phyloP scores from a whole-genome alignment of 2,329 filamentous ascomycete species.

The Orbilia oligospora region DNA sequence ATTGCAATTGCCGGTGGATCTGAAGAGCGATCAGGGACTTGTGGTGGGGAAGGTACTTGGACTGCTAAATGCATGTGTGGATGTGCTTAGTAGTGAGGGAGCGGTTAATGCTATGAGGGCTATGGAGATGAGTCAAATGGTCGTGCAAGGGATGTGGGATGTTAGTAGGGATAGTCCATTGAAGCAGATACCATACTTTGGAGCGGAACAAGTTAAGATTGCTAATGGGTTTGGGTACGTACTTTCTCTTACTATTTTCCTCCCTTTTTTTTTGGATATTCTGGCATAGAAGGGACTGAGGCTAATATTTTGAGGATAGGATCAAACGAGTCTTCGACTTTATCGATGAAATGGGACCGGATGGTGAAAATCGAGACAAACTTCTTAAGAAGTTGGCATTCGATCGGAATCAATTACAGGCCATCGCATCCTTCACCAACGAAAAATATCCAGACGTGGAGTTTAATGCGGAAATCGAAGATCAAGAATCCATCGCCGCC shows the following conservation, averaged over 20 bases:
- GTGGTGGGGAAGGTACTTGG: slow-evolving; percentile 87
- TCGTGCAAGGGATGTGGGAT: slow-evolving; percentile 99
- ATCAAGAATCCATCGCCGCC: slow-evolving; percentile 82
- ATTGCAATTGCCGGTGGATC: slow-evolving; percentile 94
- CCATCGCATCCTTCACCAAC: slow-evolving; percentile 96
- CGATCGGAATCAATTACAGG: slow-evolving; percentile 82
- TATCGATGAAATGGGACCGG: slow-evolving; percentile 98
- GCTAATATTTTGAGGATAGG: slow-evolving; percentile 67
- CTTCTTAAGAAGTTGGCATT: slow-evolving; percentile 85
- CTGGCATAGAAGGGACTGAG: too few relatives aligned
- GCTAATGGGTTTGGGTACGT: slow-evolving; percentile 83
- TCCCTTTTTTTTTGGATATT: slow-evolving; percentile 10
- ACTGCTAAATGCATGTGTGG: slow-evolving; percentile 90
- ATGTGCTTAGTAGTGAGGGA: slow-evolving; percentile 94
- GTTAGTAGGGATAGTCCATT: slow-evolving; percentile 83
- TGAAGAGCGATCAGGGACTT: slow-evolving; percentile 94
- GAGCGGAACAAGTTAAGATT: slow-evolving; percentile 83
- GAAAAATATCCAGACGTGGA: slow-evolving; percentile 96
- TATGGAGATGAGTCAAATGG: slow-evolving; percentile 99
- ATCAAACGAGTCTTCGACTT: slow-evolving; percentile 97
- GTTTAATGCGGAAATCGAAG: slow-evolving; percentile 87
- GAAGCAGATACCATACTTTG: slow-evolving; percentile 97
- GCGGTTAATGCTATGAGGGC: slow-evolving; percentile 97
- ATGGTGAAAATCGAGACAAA: slow-evolving; percentile 82
- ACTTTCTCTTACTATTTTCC: slow-evolving; percentile 18